phyloP scores from a whole-genome alignment of 2,329 filamentous ascomycete genomes.

The Neoscytalidium dimidiatum region DNA sequence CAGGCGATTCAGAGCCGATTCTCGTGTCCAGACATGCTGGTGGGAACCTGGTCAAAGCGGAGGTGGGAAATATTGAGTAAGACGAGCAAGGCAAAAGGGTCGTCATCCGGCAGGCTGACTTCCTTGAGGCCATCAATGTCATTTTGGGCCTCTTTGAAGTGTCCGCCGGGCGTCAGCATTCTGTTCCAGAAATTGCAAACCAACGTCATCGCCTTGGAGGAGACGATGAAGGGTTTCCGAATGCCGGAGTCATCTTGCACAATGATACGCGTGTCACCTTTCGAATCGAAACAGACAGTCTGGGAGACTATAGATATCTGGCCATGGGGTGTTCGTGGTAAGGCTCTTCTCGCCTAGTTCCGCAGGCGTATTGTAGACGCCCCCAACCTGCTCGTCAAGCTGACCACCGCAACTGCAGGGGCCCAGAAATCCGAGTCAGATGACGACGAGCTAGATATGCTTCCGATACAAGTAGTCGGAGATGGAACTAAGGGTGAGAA shows the following conservation, averaged over 20 bases:
- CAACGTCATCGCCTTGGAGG: conserved; percentile 21
- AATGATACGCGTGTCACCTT: not conserved
- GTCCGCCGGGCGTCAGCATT: conserved; percentile 23
- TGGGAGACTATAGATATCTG: not conserved
- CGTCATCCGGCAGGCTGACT: conserved; percentile 33
- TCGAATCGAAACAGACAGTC: not conserved
- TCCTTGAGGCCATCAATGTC: conserved; percentile 24
- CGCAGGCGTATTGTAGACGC: not conserved
- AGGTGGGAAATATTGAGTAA: conserved; percentile 37
- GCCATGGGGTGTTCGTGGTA: too few species aligned
- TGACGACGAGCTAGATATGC: too few species aligned
- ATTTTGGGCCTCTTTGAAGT: conserved; percentile 8
- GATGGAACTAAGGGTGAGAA: too few species aligned
- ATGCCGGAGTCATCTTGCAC: not conserved
- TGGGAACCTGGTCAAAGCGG: conserved; percentile 29
- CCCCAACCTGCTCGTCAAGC: too few species aligned
- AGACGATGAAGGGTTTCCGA: conserved; percentile 22
- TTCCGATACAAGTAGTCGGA: too few species aligned
- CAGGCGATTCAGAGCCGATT: conserved; percentile 31
- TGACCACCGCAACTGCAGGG: too few species aligned
- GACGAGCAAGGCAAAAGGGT: conserved; percentile 32
- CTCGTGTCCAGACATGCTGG: conserved; percentile 26
- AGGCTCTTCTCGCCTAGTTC: not conserved
- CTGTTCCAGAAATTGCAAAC: conserved; percentile 28
- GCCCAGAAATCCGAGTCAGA: too few species aligned